A percentile compares a stretch with the other conserved stretches of the same genome.
phyloP scores from a whole-genome alignment of 2,329 filamentous ascomycete species.

The Paraphoma chrysanthemicola region DNA sequence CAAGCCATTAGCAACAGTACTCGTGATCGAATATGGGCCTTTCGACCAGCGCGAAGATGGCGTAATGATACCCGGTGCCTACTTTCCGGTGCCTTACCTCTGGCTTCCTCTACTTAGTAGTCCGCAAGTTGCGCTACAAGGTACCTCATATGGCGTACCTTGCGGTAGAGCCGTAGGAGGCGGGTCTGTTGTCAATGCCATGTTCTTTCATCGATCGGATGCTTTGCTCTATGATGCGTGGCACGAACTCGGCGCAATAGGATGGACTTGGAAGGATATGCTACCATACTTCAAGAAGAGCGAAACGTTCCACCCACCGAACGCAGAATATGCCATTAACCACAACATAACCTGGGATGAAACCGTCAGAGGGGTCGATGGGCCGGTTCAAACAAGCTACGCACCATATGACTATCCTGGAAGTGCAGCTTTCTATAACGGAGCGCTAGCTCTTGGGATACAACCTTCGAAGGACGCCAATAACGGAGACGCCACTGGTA shows the following conservation, averaged over 20 bases:
- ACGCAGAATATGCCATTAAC: slow-evolving; percentile 15
- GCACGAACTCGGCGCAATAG: slow-evolving; percentile 62
- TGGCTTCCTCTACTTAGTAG: slow-evolving; percentile 25
- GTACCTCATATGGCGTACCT: slow-evolving; percentile 19
- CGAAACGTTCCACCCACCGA: slow-evolving; percentile 28
- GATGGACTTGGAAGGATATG: slow-evolving; percentile 63
- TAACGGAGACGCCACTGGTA: slow-evolving; percentile 35
- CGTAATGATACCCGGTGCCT: slow-evolving; percentile 30
- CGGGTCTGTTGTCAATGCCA: slow-evolving; percentile 44
- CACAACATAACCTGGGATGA: slow-evolving; percentile 30
- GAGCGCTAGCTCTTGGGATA: slow-evolving; percentile 18
- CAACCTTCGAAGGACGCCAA: slow-evolving; percentile 18
- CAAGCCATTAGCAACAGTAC: slow-evolving; percentile 24
- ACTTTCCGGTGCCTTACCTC: slow-evolving; percentile 29
- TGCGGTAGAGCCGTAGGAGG: slow-evolving; percentile 40
- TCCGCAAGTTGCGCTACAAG: slow-evolving; percentile 26
- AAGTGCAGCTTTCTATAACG: slow-evolving; percentile 29
- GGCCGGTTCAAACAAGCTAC: slow-evolving; percentile 31
- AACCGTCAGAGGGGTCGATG: slow-evolving; percentile 24
- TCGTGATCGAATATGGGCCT: slow-evolving; percentile 37
- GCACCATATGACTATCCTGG: slow-evolving; percentile 33
- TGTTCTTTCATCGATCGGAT: slow-evolving; percentile 41
- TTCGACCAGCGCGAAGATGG: slow-evolving; percentile 31
- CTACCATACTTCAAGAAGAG: slow-evolving; percentile 47
- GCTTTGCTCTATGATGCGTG: slow-evolving; percentile 57